phyloP scores from a whole-genome alignment of 2,329 filamentous ascomycete species.

The Podosphaera fusca region DNA sequence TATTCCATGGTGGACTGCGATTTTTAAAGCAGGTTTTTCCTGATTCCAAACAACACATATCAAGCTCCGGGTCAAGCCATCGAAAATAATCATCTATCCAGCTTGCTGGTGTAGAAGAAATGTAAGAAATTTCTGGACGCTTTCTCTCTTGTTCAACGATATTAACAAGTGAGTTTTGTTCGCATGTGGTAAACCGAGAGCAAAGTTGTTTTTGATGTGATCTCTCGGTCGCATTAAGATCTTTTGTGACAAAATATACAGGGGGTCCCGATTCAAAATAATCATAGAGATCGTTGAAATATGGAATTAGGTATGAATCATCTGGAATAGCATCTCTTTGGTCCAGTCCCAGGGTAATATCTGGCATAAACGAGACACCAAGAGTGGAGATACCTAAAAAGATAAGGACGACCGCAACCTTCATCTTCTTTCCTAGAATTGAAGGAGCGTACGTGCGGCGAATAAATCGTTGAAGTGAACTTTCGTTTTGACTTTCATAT shows the following conservation, averaged over 20 bases:
- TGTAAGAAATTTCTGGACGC: conserved; percentile 65
- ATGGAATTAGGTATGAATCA: conserved; percentile 83
- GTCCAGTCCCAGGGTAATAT: conserved; percentile 69
- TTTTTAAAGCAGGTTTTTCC: conserved; percentile 55
- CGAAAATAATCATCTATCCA: conserved; percentile 95
- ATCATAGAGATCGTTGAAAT: conserved; percentile 86
- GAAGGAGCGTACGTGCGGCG: conserved; percentile 70
- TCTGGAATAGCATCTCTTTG: conserved; percentile 86
- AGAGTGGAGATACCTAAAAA: conserved; percentile 79
- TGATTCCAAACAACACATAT: conserved; percentile 21
- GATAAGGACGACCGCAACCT: conserved; percentile 49
- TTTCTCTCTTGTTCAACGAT: conserved; percentile 88
- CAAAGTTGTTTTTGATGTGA: conserved; percentile 67
- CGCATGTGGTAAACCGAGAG: conserved; percentile 73
- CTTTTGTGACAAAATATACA: conserved; percentile 81
- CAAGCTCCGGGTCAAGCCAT: conserved; percentile 78
- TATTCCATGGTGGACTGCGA: conserved; percentile 66
- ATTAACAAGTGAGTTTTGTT: conserved; percentile 64
- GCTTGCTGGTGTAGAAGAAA: conserved; percentile 69
- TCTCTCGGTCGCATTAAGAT: conserved; percentile 56
- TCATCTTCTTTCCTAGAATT: conserved; percentile 59
- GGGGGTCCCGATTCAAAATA: conserved; percentile 85
- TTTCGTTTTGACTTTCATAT: conserved; percentile 49
- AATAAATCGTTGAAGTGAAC: conserved; percentile 65
- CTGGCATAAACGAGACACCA: conserved; percentile 62